Conservation (phyloP, 179 eudicot species). For the Sideroxylon spinosum region DNA sequence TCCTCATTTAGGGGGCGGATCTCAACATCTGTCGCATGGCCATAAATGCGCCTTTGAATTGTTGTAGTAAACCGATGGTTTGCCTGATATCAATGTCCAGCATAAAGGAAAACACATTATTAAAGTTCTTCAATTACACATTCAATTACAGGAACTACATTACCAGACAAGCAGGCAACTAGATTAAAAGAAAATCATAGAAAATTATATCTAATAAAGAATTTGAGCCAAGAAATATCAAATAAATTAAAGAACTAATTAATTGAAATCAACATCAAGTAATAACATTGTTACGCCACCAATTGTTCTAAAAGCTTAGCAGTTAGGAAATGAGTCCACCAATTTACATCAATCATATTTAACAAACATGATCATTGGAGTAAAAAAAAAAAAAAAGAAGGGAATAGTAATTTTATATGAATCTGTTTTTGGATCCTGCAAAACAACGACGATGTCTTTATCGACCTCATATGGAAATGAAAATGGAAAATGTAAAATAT, state of each 20-base stretch:
- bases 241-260: constrained; percentile 6
- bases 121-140: constrained; percentile 12
- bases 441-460: neutral
- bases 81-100: constrained; percentile 30
- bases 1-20: constrained; percentile 58
- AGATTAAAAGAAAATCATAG: neutral
- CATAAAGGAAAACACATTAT: neutral
- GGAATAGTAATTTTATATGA: neutral
- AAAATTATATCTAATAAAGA: neutral
- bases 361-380: neutral
- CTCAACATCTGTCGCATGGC: constrained; percentile 52
- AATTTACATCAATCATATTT: no score
- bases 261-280: neutral
- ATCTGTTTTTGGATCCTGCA: neutral
- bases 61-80: constrained; percentile 49
- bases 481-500: no score
- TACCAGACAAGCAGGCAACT: constrained; percentile 4
- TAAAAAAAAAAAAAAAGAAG: neutral
- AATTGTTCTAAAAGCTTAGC: no score
- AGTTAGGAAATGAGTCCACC: no score
- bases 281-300: neutral
- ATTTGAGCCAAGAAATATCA: neutral
- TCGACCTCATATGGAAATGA: neutral
- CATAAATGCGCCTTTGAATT: constrained; percentile 50
- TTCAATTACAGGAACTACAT: neutral